A percentile compares a stretch with the other conserved stretches of the same genome.
Evolutionary conservation across 2,329 filamentous ascomycete genomes (phyloP).

Genomic region (Lecanoromycetidae sp.): DNA sequence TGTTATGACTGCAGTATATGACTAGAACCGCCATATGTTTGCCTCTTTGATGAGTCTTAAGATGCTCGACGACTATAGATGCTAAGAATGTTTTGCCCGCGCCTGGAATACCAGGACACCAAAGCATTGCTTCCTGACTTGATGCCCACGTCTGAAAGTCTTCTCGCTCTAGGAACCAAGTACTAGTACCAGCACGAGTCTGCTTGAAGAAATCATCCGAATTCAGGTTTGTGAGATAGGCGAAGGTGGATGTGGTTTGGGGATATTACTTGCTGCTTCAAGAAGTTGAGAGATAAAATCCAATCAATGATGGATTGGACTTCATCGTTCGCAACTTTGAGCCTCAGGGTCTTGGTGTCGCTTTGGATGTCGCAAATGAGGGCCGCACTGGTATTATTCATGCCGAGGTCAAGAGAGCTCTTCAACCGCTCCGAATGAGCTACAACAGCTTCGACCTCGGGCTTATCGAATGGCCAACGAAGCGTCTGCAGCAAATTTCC

Average conservation of each 20-base stretch:
- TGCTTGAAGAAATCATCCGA: constrained; percentile 11
- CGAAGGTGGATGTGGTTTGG: not conserved
- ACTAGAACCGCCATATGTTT: constrained; percentile 8
- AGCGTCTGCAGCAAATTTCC: constrained; percentile 12
- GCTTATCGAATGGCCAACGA: constrained; percentile 13
- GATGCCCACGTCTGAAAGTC: constrained; percentile 10
- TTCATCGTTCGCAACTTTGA: constrained; percentile 7
- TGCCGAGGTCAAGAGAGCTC: constrained; percentile 5
- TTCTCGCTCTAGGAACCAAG: constrained; percentile 14
- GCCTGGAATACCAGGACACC: constrained; percentile 16
- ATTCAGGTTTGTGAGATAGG: not conserved
- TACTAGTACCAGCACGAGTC: constrained; percentile 11
- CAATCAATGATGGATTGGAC: constrained; percentile 11
- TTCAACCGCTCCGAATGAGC: constrained; percentile 12
- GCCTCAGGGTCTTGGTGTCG: constrained; percentile 8
- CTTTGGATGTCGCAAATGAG: constrained; percentile 7
- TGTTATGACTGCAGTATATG: constrained; percentile 16
- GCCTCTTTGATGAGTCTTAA: constrained; percentile 1
- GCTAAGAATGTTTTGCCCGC: constrained; percentile 17
- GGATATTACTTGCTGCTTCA: constrained; percentile 8
- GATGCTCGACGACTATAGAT: constrained; percentile 13
- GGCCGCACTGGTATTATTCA: constrained; percentile 6
- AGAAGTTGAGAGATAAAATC: constrained; percentile 13
- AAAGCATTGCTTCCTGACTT: constrained; percentile 7
- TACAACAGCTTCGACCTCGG: constrained; percentile 5